Percentiles rank a stretch among this genome's conserved stretches.
phyloP scores from a whole-genome alignment of 2,329 filamentous ascomycete genomes.

The Neophaeococcomyces aloes region DNA sequence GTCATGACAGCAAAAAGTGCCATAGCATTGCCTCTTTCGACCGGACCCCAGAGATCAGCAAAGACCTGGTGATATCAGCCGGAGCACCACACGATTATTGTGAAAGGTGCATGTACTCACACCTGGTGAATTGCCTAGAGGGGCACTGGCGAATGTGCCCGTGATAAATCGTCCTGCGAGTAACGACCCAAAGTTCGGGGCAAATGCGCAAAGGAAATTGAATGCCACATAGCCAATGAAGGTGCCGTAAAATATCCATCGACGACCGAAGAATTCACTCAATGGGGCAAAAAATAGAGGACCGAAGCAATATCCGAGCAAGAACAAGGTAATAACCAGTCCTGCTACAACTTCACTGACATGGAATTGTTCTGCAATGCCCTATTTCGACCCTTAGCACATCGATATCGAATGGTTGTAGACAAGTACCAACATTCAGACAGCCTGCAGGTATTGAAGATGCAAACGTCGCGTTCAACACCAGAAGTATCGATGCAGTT shows the following conservation, averaged over 20 bases:
- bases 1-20: constrained; percentile 45
- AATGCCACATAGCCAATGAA: constrained; percentile 36
- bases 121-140: constrained; percentile 36
- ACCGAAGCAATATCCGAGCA: constrained; percentile 54
- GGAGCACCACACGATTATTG: too few relatives aligned
- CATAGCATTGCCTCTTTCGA: constrained; percentile 45
- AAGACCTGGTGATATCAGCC: constrained; percentile 27
- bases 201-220: constrained; percentile 45
- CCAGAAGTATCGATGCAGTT: constrained; percentile 31
- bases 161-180: constrained; percentile 47
- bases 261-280: constrained; percentile 54
- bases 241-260: constrained; percentile 40
- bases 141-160: constrained; percentile 45
- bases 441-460: constrained; percentile 34
- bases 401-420: not conserved
- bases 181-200: constrained; percentile 43
- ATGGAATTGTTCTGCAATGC: constrained; percentile 37
- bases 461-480: constrained; percentile 48
- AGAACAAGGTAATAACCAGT: constrained; percentile 53
- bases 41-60: constrained; percentile 44
- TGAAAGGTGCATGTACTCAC: not conserved
- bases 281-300: constrained; percentile 55
- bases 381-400: constrained; percentile 11
- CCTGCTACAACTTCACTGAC: constrained; percentile 40
- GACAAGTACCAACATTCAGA: constrained; percentile 17